These are phyloP conservation scores for Diaporthe sp. DNA, from an alignment of 2,329 filamentous ascomycete species.

Conservation along the genomic window DNA sequence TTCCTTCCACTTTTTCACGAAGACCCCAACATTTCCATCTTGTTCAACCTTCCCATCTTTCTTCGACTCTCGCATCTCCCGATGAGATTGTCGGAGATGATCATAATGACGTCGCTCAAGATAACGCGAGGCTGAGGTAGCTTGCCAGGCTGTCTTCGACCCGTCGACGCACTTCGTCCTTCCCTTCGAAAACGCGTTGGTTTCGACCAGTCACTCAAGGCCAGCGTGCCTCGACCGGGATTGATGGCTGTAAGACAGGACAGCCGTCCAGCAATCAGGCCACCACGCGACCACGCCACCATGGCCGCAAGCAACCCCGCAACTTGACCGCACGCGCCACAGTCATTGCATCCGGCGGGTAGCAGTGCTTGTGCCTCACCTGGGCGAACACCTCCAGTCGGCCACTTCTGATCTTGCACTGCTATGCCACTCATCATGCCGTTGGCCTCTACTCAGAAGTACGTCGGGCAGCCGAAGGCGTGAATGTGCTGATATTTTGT, in stretches of 20 bases:
- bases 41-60: not conserved
- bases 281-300: not conserved
- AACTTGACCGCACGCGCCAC: not conserved
- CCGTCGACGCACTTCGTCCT: not conserved
- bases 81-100: not conserved
- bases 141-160: not conserved
- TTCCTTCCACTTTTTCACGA: too few species aligned
- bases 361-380: not conserved
- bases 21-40: not conserved
- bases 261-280: not conserved
- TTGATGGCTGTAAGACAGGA: not conserved
- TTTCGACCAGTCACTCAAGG: not conserved
- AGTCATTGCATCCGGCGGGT: not conserved
- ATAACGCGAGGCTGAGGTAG: not conserved
- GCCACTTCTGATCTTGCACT: not conserved
- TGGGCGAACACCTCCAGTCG: not conserved
- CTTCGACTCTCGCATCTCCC: not conserved
- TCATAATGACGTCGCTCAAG: not conserved
- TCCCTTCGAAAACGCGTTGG: not conserved
- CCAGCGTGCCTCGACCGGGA: not conserved
- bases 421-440: too few species aligned
- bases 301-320: conserved; percentile 7
- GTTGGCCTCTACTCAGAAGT: not conserved
- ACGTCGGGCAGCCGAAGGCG: not conserved
- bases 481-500: not conserved